Evolutionary conservation across 495 filamentous ascomycete species (phyloP).

Genomic region (Hyaloscypha finlandica): DNA sequence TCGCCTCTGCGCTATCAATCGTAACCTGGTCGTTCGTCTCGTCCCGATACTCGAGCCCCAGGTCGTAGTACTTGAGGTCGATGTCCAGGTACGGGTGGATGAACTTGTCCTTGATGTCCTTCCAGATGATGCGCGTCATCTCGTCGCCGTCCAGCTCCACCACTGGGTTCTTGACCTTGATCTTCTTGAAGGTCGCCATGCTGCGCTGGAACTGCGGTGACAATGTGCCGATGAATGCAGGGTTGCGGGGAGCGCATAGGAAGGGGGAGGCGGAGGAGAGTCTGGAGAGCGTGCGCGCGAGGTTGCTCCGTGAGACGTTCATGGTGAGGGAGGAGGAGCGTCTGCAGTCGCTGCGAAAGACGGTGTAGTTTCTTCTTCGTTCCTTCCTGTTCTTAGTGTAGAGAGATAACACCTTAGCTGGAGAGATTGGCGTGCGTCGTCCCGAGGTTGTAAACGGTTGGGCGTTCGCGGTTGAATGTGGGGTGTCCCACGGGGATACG

Average conservation of each 20-base stretch:
- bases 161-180: conserved; percentile 96
- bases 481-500: background rate
- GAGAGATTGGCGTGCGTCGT: background rate
- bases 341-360: background rate
- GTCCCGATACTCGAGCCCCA: conserved; percentile 93
- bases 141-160: conserved; percentile 98
- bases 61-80: conserved; percentile 98
- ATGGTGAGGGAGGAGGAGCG: conserved; percentile 2
- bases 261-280: background rate
- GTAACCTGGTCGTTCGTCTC: conserved; percentile 96
- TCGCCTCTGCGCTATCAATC: conserved; percentile 89
- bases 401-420: background rate
- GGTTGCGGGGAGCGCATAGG: background rate
- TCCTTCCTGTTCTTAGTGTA: background rate
- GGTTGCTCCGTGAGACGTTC: conserved; percentile 1
- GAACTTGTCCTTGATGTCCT: conserved; percentile 98
- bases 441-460: background rate
- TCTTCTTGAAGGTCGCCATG: conserved; percentile 57
- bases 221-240: background rate
- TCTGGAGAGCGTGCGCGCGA: background rate
- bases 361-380: background rate
- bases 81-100: conserved; percentile 93
- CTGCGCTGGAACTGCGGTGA: conserved; percentile 12
- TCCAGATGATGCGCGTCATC: conserved; percentile 99
- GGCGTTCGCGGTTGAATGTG: background rate